Conservation (phyloP, 2,329 filamentous ascomycete species). For the Pseudogymnoascus sp. region DNA sequence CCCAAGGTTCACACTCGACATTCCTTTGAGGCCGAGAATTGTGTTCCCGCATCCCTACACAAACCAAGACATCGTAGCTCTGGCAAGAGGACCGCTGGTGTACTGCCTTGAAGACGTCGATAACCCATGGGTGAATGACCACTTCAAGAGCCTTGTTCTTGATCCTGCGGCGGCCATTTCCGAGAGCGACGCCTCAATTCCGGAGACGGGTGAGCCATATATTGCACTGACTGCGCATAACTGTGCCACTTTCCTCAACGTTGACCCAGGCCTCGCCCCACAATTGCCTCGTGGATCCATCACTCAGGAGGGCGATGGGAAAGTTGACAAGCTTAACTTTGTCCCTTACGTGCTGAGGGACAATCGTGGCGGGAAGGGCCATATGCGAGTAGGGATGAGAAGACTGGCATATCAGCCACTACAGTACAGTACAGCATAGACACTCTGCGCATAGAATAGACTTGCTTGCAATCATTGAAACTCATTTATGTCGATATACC, state of each 20-base stretch:
- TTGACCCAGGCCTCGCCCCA: constrained; percentile 11
- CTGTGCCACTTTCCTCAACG: constrained; percentile 16
- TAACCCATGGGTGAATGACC: constrained; percentile 46
- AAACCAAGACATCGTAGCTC: constrained; percentile 44
- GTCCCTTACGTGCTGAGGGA: constrained; percentile 49
- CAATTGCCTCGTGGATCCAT: background rate
- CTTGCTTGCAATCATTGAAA: background rate
- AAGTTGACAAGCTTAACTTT: constrained; percentile 36
- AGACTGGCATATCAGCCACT: background rate
- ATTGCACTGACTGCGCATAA: constrained; percentile 18
- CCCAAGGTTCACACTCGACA: constrained; percentile 36
- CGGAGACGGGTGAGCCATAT: constrained; percentile 18
- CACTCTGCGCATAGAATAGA: background rate
- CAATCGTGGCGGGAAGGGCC: constrained; percentile 46
- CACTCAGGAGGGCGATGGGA: constrained; percentile 18
- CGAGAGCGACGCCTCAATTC: constrained; percentile 13
- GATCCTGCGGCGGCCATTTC: constrained; percentile 16
- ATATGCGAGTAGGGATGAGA: constrained; percentile 42
- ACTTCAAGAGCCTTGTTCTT: constrained; percentile 38
- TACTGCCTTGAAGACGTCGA: constrained; percentile 56
- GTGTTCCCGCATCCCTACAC: constrained; percentile 48
- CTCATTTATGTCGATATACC: background rate
- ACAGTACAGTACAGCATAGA: background rate
- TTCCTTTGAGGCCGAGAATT: constrained; percentile 41
- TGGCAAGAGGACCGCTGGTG: constrained; percentile 50